Percentiles rank a stretch among this genome's conserved stretches.
Evolutionary conservation across 2,329 filamentous ascomycete species (phyloP).

Genomic region (Bipolaris oryzae): DNA sequence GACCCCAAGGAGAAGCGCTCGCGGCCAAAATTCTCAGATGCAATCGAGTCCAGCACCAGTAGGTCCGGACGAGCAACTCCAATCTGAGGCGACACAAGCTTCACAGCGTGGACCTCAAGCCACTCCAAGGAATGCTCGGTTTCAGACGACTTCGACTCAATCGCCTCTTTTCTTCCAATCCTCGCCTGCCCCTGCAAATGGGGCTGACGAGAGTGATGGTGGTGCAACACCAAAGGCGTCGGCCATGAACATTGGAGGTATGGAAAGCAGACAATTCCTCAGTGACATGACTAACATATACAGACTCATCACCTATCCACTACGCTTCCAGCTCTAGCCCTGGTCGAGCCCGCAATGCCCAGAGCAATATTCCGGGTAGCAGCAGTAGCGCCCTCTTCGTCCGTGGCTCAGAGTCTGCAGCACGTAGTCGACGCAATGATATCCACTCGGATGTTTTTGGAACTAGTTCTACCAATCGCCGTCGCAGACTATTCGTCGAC

Average conservation of each 20-base stretch:
- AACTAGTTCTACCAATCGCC: conserved; percentile 52
- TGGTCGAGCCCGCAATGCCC: conserved; percentile 63
- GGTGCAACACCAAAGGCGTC: conserved; percentile 75
- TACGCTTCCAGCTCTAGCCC: conserved; percentile 92
- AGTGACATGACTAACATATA: conserved; percentile 18
- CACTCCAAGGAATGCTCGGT: conserved; percentile 56
- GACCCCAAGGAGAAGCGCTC: conserved; percentile 61
- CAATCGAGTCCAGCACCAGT: conserved; percentile 55
- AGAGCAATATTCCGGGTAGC: conserved; percentile 75
- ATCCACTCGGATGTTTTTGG: conserved; percentile 76
- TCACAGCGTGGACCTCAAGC: conserved; percentile 48
- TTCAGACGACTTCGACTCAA: conserved; percentile 55
- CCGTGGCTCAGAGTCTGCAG: conserved; percentile 61
- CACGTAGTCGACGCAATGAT: conserved; percentile 76
- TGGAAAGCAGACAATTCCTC: conserved; percentile 21
- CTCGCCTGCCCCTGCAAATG: conserved; percentile 58
- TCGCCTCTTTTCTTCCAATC: conserved; percentile 82
- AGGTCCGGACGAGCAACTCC: conserved; percentile 53
- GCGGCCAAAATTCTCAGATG: conserved; percentile 61
- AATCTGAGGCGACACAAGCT: conserved; percentile 50
- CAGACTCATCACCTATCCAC: conserved; percentile 90
- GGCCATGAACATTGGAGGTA: conserved; percentile 67
- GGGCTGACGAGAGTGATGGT: conserved; percentile 59
- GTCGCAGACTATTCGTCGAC: conserved; percentile 67
- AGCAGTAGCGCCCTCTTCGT: conserved; percentile 90